phyloP scores from a whole-genome alignment of 169 alveolate genomes.

The Eimeria necatrix region DNA sequence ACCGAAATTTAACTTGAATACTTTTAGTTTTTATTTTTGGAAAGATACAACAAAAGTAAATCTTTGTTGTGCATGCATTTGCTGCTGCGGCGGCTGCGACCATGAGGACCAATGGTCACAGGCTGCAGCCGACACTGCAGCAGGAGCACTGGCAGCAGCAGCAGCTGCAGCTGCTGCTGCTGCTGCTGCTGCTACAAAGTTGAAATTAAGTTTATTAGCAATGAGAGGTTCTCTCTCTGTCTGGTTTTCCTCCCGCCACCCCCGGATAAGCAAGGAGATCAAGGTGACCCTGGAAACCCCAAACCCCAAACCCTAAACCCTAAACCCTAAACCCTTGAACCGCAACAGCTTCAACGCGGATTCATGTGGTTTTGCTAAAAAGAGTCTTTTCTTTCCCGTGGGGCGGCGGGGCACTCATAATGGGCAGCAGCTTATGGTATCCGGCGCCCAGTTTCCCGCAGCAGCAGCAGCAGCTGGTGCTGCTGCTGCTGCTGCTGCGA shows the following conservation, averaged over 20 bases:
- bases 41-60: no score
- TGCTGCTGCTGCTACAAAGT: background rate
- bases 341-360: background rate
- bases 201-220: background rate
- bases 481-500: background rate
- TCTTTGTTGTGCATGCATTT: background rate
- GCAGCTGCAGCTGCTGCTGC: conserved; percentile 26
- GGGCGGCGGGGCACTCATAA: background rate
- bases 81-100: conserved; percentile 26
- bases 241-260: conserved; percentile 5
- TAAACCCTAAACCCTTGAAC: conserved; percentile 23
- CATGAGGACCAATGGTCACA: conserved; percentile 17
- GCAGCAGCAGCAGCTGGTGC: background rate
- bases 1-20: no score
- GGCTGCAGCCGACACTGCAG: conserved; percentile 27
- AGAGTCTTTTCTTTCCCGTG: background rate
- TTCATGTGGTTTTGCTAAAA: no score
- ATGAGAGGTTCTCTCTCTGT: conserved; percentile 26
- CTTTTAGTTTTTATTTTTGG: no score
- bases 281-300: no score
- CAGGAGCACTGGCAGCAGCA: conserved; percentile 17
- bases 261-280: background rate
- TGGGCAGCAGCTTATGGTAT: background rate
- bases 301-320: conserved; percentile 20
- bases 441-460: no score